phyloP scores from a whole-genome alignment of 176 grass and related monocot genomes.

The Puya raimondii region DNA sequence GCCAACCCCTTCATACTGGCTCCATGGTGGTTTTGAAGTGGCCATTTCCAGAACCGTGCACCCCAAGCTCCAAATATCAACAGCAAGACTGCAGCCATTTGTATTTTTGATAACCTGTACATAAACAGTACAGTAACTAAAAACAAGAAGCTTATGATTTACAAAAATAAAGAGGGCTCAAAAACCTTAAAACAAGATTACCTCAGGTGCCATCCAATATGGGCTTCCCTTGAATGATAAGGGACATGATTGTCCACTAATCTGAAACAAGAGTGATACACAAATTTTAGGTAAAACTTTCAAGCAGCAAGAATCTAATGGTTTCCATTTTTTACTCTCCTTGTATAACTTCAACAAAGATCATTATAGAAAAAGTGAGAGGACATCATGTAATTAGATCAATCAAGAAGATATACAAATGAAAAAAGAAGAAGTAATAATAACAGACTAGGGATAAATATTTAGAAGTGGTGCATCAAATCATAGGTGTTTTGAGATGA shows the following conservation, averaged over 20 bases:
- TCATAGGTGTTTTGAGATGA: not conserved
- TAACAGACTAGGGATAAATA: not conserved
- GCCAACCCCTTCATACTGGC: slow-evolving; percentile 97
- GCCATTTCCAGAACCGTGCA: slow-evolving; percentile 99
- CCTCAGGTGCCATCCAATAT: slow-evolving; percentile 99
- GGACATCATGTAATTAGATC: not conserved
- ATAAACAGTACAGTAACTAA: slow-evolving; percentile 16
- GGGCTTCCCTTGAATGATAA: slow-evolving; percentile 97
- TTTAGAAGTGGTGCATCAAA: not conserved
- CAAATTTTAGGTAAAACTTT: not conserved
- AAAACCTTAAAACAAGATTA: slow-evolving; percentile 27
- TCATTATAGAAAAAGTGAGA: not conserved
- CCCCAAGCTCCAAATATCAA: slow-evolving; percentile 99
- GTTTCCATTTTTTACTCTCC: not conserved
- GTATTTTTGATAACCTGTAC: slow-evolving; percentile 88
- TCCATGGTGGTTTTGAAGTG: slow-evolving; percentile 99
- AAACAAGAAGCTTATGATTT: slow-evolving; percentile 8
- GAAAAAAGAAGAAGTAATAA: not conserved
- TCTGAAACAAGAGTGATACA: slow-evolving; percentile 32
- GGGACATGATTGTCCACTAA: slow-evolving; percentile 84
- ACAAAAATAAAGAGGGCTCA: not conserved
- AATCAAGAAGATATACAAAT: not conserved
- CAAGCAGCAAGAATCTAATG: not conserved
- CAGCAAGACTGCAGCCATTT: slow-evolving; percentile 91
- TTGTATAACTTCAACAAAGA: slow-evolving; percentile 1